Evolutionary conservation across 2,329 filamentous ascomycete species (phyloP).

Genomic region (Exophiala bonariae): DNA sequence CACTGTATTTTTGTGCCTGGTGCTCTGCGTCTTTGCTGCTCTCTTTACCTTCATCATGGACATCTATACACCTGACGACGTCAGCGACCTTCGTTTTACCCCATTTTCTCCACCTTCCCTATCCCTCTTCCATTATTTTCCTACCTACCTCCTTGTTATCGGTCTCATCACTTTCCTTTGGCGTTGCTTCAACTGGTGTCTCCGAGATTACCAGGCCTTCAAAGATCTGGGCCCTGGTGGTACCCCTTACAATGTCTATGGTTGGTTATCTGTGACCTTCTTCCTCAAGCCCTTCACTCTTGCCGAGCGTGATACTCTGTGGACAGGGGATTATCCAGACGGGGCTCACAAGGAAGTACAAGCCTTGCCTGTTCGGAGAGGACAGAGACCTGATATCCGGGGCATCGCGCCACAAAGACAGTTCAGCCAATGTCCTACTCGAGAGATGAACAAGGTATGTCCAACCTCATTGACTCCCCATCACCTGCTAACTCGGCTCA

Average conservation of each 20-base stretch:
- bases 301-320: constrained; percentile 7
- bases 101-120: constrained; percentile 1
- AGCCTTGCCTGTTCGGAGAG: constrained; percentile 61
- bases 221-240: constrained; percentile 39
- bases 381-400: constrained; percentile 65
- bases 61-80: constrained; percentile 16
- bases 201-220: constrained; percentile 38
- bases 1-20: neutral
- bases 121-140: constrained; percentile 9
- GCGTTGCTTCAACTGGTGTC: constrained; percentile 16
- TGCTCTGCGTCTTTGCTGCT: neutral
- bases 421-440: constrained; percentile 63
- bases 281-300: constrained; percentile 23
- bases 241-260: constrained; percentile 36
- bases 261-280: constrained; percentile 32
- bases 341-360: constrained; percentile 42
- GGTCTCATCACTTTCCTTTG: constrained; percentile 8
- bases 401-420: constrained; percentile 84
- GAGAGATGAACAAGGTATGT: constrained; percentile 43
- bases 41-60: constrained; percentile 11
- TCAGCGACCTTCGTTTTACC: constrained; percentile 15
- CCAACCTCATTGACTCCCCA: neutral
- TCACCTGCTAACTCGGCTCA: constrained; percentile 7
- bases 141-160: constrained; percentile 4
- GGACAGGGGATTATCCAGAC: constrained; percentile 20